phyloP scores from a whole-genome alignment of 1,139 yeast genomes.

The Pichia sp. region DNA sequence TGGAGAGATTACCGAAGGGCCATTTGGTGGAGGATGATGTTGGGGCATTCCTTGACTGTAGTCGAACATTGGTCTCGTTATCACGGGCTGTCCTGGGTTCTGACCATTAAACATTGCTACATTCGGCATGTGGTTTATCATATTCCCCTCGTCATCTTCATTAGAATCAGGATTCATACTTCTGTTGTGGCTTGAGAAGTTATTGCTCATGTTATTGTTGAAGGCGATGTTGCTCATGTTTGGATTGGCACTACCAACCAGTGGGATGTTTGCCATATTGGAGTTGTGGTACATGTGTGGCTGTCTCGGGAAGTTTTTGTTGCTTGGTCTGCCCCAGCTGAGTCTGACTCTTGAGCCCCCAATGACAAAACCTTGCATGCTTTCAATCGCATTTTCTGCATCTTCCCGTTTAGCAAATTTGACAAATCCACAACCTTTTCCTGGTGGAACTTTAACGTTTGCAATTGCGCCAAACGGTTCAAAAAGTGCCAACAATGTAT shows the following conservation, averaged over 20 bases:
- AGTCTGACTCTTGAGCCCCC: constrained; percentile 81
- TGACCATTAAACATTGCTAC: constrained; percentile 6
- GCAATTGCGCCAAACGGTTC: constrained; percentile 81
- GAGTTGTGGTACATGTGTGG: constrained; percentile 13
- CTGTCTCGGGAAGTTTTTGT: constrained; percentile 22
- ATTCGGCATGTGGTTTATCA: constrained; percentile 4
- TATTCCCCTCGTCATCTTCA: not conserved
- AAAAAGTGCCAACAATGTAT: constrained; percentile 67
- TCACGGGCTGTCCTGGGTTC: constrained; percentile 25
- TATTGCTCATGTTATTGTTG: not conserved
- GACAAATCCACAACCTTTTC: constrained; percentile 92
- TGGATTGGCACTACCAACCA: not conserved
- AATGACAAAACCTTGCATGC: constrained; percentile 89
- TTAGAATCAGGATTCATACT: not conserved
- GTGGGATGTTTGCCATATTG: not conserved
- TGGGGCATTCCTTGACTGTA: constrained; percentile 15
- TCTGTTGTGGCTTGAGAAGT: not conserved
- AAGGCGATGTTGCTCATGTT: not conserved
- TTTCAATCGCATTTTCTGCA: constrained; percentile 85
- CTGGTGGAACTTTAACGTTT: constrained; percentile 84
- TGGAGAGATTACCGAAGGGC: constrained; percentile 1
- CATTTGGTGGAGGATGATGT: not conserved
- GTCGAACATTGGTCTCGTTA: constrained; percentile 23
- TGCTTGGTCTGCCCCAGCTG: constrained; percentile 74
- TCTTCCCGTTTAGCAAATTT: constrained; percentile 74